A percentile compares a stretch with the other conserved stretches of the same genome.
Evolutionary conservation across 2,329 filamentous ascomycete species (phyloP).

Genomic region (Ceratocystis alfenasii): DNA sequence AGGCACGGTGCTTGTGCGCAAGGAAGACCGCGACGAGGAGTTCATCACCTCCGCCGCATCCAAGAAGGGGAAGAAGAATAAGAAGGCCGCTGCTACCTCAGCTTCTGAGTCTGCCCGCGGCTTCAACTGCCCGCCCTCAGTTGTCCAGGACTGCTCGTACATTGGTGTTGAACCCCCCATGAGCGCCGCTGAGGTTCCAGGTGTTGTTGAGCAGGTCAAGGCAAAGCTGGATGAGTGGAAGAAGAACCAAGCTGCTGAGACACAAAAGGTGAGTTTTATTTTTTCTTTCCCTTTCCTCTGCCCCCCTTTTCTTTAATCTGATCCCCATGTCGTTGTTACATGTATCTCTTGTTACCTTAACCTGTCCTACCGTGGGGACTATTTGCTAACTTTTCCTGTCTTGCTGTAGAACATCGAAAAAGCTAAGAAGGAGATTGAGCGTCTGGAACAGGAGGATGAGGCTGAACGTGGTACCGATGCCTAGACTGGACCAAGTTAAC

Average conservation of each 20-base stretch:
- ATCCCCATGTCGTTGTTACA: no score
- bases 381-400: slow-evolving; percentile 26
- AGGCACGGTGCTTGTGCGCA: slow-evolving; percentile 64
- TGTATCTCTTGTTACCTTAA: no score
- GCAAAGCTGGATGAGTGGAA: slow-evolving; percentile 89
- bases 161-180: slow-evolving; percentile 81
- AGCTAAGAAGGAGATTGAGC: slow-evolving; percentile 89
- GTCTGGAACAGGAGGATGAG: slow-evolving; percentile 53
- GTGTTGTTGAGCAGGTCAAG: slow-evolving; percentile 75
- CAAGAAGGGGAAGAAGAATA: slow-evolving; percentile 84
- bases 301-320: neutral
- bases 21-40: slow-evolving; percentile 77
- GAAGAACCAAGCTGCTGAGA: slow-evolving; percentile 77
- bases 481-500: neutral
- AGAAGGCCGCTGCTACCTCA: slow-evolving; percentile 37
- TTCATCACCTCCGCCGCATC: slow-evolving; percentile 63
- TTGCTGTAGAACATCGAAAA: slow-evolving; percentile 75
- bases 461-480: slow-evolving; percentile 26
- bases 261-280: slow-evolving; percentile 60
- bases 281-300: neutral
- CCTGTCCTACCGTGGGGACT: no score
- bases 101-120: slow-evolving; percentile 40
- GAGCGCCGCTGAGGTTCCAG: slow-evolving; percentile 68
- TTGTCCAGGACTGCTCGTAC: slow-evolving; percentile 80
- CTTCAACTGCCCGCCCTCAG: slow-evolving; percentile 79